Percentiles rank a stretch among this genome's conserved stretches.
Conservation (phyloP, 2,329 filamentous ascomycete genomes). For the Teratosphaeria pseudoeucalypti region DNA sequence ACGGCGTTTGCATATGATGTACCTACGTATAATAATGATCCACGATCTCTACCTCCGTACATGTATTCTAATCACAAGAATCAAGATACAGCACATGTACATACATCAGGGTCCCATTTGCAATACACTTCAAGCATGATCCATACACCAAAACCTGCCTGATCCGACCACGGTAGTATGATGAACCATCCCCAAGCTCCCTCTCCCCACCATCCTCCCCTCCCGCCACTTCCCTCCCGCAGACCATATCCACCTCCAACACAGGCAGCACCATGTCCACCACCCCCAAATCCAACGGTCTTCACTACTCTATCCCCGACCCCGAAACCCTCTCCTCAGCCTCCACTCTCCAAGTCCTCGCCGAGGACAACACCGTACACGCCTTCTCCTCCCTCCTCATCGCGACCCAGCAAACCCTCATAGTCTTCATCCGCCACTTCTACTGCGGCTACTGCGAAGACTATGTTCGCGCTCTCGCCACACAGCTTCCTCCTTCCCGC, state of each 20-base stretch:
- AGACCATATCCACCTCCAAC: neutral
- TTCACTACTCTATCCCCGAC: constrained; percentile 7
- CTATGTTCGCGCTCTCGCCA: constrained; percentile 20
- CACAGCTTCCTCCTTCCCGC: constrained; percentile 8
- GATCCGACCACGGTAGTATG: neutral
- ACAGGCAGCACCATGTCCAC: neutral
- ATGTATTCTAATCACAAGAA: neutral
- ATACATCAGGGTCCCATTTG: too few species aligned
- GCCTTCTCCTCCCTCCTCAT: constrained; percentile 13
- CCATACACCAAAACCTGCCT: neutral
- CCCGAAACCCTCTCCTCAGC: constrained; percentile 11
- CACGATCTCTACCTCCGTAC: neutral
- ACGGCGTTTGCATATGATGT: neutral
- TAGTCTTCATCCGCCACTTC: constrained; percentile 32
- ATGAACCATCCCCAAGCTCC: neutral
- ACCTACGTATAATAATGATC: neutral
- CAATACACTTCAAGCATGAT: neutral
- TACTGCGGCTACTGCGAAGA: constrained; percentile 29
- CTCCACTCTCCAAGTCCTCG: constrained; percentile 14
- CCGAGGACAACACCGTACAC: constrained; percentile 17
- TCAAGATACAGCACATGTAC: too few species aligned
- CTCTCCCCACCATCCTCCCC: neutral
- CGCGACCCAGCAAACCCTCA: constrained; percentile 9
- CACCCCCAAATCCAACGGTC: neutral
- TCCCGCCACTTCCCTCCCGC: neutral